Percentiles rank a stretch among this genome's conserved stretches.
These are phyloP conservation scores for Exophiala calicioides DNA, from an alignment of 2,329 filamentous ascomycete genomes.

Conservation along the genomic window DNA sequence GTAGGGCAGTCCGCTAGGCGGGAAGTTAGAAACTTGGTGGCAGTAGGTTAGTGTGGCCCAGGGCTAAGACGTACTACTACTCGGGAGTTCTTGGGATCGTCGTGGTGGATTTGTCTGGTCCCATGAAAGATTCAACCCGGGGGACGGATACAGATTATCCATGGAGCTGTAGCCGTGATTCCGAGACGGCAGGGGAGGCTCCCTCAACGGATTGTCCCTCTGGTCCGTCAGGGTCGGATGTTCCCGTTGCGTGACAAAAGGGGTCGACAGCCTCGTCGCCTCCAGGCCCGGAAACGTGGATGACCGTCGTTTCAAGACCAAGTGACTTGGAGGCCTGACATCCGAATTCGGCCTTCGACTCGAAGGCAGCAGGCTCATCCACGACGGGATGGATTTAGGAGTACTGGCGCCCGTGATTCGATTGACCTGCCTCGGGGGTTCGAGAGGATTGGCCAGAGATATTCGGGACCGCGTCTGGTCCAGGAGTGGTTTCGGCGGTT, in stretches of 20 bases:
- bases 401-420: not conserved
- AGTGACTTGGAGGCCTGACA: not conserved
- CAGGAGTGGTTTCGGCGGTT: conserved; percentile 3
- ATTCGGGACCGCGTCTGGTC: conserved; percentile 8
- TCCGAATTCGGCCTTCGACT: conserved; percentile 1
- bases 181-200: not conserved
- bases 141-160: not conserved
- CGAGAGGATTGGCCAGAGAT: conserved; percentile 17
- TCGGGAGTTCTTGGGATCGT: not conserved
- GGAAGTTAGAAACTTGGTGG: too few species aligned
- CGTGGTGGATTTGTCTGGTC: not conserved
- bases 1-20: too few species aligned
- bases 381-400: conserved; percentile 14
- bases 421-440: conserved; percentile 13
- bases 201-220: not conserved
- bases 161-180: not conserved
- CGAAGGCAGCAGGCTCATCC: conserved; percentile 25
- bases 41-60: too few species aligned
- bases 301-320: not conserved
- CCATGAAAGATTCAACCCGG: not conserved
- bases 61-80: too few species aligned
- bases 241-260: conserved; percentile 16
- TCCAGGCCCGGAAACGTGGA: conserved; percentile 1
- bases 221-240: not conserved
- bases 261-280: conserved; percentile 1